These are phyloP conservation scores for Mortierella sp. DNA, from an alignment of 371 early-diverging fungal species.

Conservation along the genomic window DNA sequence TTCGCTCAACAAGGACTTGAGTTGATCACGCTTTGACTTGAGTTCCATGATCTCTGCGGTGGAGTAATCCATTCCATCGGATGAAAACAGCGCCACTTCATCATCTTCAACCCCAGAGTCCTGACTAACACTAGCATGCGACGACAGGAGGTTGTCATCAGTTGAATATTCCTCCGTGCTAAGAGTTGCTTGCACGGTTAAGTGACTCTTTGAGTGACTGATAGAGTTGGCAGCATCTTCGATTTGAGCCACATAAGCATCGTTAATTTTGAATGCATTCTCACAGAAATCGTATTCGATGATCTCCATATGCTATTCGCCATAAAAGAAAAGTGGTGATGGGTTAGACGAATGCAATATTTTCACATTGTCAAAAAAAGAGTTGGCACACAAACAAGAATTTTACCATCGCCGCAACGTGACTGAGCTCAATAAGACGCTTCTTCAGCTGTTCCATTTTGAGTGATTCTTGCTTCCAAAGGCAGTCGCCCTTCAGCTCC, in stretches of 20 bases:
- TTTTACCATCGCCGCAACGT: constrained; percentile 57
- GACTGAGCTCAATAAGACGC: constrained; percentile 50
- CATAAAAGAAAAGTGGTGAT: neutral
- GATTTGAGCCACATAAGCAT: constrained; percentile 18
- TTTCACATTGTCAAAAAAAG: neutral
- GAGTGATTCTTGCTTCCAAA: constrained; percentile 46
- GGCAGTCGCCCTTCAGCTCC: constrained; percentile 40
- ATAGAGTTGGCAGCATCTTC: constrained; percentile 13
- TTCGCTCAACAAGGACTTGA: constrained; percentile 39
- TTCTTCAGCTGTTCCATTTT: constrained; percentile 32
- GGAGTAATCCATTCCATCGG: constrained; percentile 37
- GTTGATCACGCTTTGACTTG: constrained; percentile 50
- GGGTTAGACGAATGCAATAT: neutral
- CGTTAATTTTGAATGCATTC: constrained; percentile 51
- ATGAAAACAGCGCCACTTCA: constrained; percentile 26
- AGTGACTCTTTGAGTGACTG: neutral
- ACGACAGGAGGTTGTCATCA: constrained; percentile 39
- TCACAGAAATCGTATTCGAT: constrained; percentile 53
- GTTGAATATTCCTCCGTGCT: constrained; percentile 36
- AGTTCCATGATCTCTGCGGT: constrained; percentile 44
- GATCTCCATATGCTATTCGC: constrained; percentile 36
- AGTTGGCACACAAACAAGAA: neutral
- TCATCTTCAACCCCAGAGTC: constrained; percentile 49
- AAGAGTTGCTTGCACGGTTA: neutral
- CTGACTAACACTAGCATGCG: constrained; percentile 48